Base-by-base conservation (phyloP, 371 early-diverging fungal genomes). In the Nematocida sp. region DNA sequence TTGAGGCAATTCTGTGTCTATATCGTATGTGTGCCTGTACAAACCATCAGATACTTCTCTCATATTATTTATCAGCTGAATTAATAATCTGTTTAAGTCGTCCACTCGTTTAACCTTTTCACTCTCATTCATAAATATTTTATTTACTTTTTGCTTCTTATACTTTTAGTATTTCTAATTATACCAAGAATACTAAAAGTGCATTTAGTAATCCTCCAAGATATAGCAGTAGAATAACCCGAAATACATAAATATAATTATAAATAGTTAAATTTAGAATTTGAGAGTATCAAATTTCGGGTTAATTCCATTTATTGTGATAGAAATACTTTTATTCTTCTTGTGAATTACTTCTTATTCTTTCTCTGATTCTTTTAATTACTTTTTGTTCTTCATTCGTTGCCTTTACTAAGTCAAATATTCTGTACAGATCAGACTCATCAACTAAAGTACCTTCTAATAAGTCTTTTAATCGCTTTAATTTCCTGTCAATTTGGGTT, bases 1-100 rank as follows among this genome's bases (percentile, higher is more conserved):
- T 20, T 69, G 66, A 3, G 57, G 27, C 1, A 78, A 27, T n/a
- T 82, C 56, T 39, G 80, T 67, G 15, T 78, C 80, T 70, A 78
- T 33, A 40, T 78, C 80, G 60, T 78, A 78, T 18, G 61, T 78
- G 80, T 78, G 80, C 62, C 66, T 70, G 71, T 78, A 78, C 11
- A 78, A 57, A 15, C 80, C 80, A 55, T 78, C 69, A 18, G 80
- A 56, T 6, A 78, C 61, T 6, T 52, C 54, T 23, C 54, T 27
- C 80, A 78, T 67, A 9, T 70, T 47, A 42, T 78, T 78, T 44
- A 78, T 78, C 15, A 78, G 70, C 39, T 45, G 76, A 3, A 78
- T 46, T 50, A 78, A 4, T 23, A 27, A n/a, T 6, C 23, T 25
- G 7, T 6, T 50, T 42, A 67, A 18, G 42, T 67, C 57, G 11